Evolutionary conservation across 78 protist species (phyloP).

Genomic region (Dictyostelium firmibasis): DNA sequence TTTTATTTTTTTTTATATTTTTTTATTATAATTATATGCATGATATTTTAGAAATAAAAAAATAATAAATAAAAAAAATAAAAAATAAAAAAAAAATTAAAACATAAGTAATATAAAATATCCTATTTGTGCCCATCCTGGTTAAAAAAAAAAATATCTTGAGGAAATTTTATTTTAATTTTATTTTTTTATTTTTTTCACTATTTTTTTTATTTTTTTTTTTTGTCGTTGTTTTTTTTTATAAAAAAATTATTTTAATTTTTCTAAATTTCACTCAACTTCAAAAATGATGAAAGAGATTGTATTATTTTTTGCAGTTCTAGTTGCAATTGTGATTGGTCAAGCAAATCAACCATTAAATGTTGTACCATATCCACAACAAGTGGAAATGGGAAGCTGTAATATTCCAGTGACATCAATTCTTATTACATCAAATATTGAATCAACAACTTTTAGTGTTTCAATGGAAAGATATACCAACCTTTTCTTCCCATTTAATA

Average conservation of each 20-base stretch:
- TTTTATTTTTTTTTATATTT: too few relatives aligned
- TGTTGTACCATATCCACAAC: slow-evolving; percentile 52
- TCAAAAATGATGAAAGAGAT: not conserved
- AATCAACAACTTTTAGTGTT: not conserved
- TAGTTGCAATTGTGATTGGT: not conserved
- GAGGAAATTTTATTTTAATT: not conserved
- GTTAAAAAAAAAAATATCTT: not conserved
- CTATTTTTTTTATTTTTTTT: not conserved
- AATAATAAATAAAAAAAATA: too few relatives aligned
- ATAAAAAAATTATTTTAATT: not conserved
- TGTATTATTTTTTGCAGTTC: not conserved
- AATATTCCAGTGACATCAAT: not conserved
- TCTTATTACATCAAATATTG: not conserved
- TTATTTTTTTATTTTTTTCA: not conserved
- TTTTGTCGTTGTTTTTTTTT: not conserved
- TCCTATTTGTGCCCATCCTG: too few relatives aligned
- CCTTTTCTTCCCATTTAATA: slow-evolving; percentile 27
- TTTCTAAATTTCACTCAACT: not conserved
- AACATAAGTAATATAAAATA: too few relatives aligned
- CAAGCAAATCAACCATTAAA: not conserved
- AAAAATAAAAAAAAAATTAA: too few relatives aligned
- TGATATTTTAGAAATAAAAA: too few relatives aligned
- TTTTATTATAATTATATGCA: too few relatives aligned
- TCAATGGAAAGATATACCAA: slow-evolving; percentile 27
- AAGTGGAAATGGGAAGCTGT: not conserved